Evolutionary conservation across 1,139 yeast species (phyloP), one percentile per base, ranked within the genome.

Genomic region (Saccharomyces hybrid): DNA sequence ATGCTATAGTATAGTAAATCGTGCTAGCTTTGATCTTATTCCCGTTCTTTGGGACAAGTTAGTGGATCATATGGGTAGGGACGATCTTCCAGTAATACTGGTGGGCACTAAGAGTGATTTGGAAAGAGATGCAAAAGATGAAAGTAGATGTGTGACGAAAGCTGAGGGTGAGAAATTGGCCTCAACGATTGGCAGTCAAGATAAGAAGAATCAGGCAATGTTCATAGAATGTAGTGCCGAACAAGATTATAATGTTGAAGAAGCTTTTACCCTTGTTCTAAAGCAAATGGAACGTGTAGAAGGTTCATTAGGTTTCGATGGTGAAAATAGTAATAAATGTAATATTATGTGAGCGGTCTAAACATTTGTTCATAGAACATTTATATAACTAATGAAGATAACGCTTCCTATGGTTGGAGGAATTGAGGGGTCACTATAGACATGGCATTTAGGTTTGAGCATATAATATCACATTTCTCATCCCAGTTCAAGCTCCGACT

Each of bases 181-280:
- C 6, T 38, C 47, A 2, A 49, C 27, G 7, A 53, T 59, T 9
- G 53, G 50, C 28, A 53, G 58, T 42, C 24, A 52, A n/a, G 55
- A 55, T 29, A 74, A 76, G 52, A 78, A 78, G 60, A 82, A 86
- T 55, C 71, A 72, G 16, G 81, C 89, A 58, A 81, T 83, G 19
- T 88, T 86, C 69, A 78, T 86, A 53, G 97, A 90, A 73, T 86
- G 95, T 47, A 82, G 90, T 47, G 96, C 95, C n/a, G 83, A 87
- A 64, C 49, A 64, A 46, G 82, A 86, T 65, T 75, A 78, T 59
- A 87, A 88, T 70, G 80, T 89, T 46, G 79, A 77, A 54, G 75
- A 76, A 60, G 83, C 88, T 19, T 87, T 89, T 69, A 83, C 84
- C 63, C 69, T 76, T 48, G 75, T 90, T 61, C 78, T 90, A 57